These are phyloP conservation scores for Scolecobasidium constrictum DNA, from an alignment of 2,329 filamentous ascomycete genomes.

Conservation along the genomic window DNA sequence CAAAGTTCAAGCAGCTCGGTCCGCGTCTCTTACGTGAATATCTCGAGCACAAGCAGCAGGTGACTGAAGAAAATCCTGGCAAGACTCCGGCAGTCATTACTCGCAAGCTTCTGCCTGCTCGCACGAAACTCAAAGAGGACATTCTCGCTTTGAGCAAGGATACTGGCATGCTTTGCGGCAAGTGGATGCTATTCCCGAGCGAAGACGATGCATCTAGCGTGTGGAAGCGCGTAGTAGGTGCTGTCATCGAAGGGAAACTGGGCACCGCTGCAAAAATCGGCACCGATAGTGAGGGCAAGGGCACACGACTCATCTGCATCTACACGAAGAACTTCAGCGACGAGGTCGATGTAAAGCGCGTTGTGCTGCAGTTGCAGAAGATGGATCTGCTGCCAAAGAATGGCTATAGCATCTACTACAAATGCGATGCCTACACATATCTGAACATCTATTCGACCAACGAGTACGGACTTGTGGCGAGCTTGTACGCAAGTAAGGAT, in stretches of 20 bases:
- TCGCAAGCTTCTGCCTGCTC: constrained; percentile 29
- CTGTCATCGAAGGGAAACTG: constrained; percentile 56
- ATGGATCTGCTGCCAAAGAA: constrained; percentile 44
- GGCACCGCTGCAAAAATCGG: constrained; percentile 66
- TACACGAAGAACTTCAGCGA: constrained; percentile 70
- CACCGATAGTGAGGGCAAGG: constrained; percentile 33
- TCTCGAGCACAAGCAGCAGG: constrained; percentile 32
- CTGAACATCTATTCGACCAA: constrained; percentile 30
- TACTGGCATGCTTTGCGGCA: constrained; percentile 51
- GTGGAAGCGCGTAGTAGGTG: constrained; percentile 58
- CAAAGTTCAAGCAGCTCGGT: constrained; percentile 43
- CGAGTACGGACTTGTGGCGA: constrained; percentile 29
- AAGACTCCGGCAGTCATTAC: constrained; percentile 32
- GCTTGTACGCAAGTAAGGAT: constrained; percentile 31
- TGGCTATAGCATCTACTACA: constrained; percentile 59
- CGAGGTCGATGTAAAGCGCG: constrained; percentile 54
- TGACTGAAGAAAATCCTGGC: constrained; percentile 39
- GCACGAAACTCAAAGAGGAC: constrained; percentile 36
- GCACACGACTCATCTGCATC: constrained; percentile 55
- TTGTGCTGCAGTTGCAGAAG: constrained; percentile 51
- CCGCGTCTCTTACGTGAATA: constrained; percentile 42
- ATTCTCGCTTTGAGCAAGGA: constrained; percentile 52
- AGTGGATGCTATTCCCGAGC: constrained; percentile 67
- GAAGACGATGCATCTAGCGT: constrained; percentile 44
- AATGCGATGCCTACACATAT: constrained; percentile 49